A percentile compares a stretch with the other conserved stretches of the same genome.
Evolutionary conservation across 2,329 filamentous ascomycete genomes (phyloP).

Genomic region (Curvularia verruculosa): DNA sequence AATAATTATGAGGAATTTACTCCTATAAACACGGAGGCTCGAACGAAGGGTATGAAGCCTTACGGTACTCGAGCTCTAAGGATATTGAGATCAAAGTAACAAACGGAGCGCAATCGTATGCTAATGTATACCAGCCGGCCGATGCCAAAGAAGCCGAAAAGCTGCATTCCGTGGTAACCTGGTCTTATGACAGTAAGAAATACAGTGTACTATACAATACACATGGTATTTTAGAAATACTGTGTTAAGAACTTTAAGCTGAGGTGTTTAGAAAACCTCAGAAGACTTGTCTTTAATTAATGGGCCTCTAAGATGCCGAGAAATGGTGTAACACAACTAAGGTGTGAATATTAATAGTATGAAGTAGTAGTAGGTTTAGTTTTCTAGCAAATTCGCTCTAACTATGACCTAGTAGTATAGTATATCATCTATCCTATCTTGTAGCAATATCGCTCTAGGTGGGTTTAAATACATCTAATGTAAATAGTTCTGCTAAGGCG

Average conservation of each 20-base stretch:
- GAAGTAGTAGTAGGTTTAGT: conserved; percentile 54
- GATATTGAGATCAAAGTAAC: conserved; percentile 54
- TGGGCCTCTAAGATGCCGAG: conserved; percentile 54
- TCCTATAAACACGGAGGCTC: too few species aligned
- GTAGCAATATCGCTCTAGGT: conserved; percentile 56
- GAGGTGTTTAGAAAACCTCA: conserved; percentile 52
- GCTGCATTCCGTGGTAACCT: conserved; percentile 54
- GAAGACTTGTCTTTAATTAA: conserved; percentile 49
- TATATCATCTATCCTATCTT: conserved; percentile 51
- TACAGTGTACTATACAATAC: conserved; percentile 49
- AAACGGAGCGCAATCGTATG: conserved; percentile 52
- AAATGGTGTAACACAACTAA: conserved; percentile 11
- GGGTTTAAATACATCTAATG: conserved; percentile 41
- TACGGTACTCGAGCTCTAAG: conserved; percentile 25
- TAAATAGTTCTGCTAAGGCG: conserved; percentile 16
- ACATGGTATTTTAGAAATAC: conserved; percentile 50
- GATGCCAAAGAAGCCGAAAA: conserved; percentile 30
- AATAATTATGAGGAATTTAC: too few species aligned
- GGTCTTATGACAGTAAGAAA: conserved; percentile 56
- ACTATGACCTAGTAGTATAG: conserved; percentile 52
- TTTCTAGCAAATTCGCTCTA: conserved; percentile 54
- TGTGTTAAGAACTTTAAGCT: conserved; percentile 39
- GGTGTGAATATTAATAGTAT: conserved; percentile 46
- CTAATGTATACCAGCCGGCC: conserved; percentile 54
- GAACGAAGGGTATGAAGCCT: too few species aligned